These are phyloP conservation scores for Grigorovia yakushimaensis DNA, from an alignment of 805 yeast genomes.

Conservation along the genomic window DNA sequence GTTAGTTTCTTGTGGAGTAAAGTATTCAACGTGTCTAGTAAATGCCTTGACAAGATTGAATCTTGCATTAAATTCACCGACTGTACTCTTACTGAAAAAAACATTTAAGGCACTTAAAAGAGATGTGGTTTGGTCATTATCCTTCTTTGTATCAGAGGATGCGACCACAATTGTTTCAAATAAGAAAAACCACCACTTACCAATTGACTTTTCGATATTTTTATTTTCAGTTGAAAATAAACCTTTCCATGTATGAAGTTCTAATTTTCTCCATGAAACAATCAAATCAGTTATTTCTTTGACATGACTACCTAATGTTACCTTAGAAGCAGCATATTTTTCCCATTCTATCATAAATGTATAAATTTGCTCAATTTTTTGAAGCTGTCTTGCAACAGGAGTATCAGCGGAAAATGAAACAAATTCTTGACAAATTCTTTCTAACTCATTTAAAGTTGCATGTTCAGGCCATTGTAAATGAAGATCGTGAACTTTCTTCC, in stretches of 20 bases:
- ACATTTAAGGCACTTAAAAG: slow-evolving; percentile 55
- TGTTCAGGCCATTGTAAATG: slow-evolving; percentile 87
- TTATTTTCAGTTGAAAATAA: slow-evolving; percentile 58
- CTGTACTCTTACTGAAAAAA: slow-evolving; percentile 64
- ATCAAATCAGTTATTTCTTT: slow-evolving; percentile 56
- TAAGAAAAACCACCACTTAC: slow-evolving; percentile 87
- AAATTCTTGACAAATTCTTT: slow-evolving; percentile 56
- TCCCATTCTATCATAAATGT: slow-evolving; percentile 87
- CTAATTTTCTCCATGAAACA: slow-evolving; percentile 86
- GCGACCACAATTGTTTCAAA: slow-evolving; percentile 67
- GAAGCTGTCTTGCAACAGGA: slow-evolving; percentile 69
- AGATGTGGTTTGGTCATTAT: slow-evolving; percentile 3
- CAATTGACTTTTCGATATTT: slow-evolving; percentile 38
- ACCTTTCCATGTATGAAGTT: slow-evolving; percentile 75
- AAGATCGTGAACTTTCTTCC: slow-evolving; percentile 37
- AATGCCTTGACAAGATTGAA: slow-evolving; percentile 58
- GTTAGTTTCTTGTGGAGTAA: slow-evolving; percentile 22
- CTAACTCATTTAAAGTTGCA: slow-evolving; percentile 67
- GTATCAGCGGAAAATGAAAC: slow-evolving; percentile 50
- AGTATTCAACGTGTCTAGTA: slow-evolving; percentile 37
- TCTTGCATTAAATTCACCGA: slow-evolving; percentile 63
- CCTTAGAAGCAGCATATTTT: slow-evolving; percentile 74
- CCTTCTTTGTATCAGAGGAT: slow-evolving; percentile 23
- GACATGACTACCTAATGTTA: slow-evolving; percentile 47
- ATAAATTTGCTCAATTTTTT: slow-evolving; percentile 79